A percentile compares a stretch with the other conserved stretches of the same genome.
phyloP scores from a whole-genome alignment of 495 filamentous ascomycete species.

The Durotheca rogersii region DNA sequence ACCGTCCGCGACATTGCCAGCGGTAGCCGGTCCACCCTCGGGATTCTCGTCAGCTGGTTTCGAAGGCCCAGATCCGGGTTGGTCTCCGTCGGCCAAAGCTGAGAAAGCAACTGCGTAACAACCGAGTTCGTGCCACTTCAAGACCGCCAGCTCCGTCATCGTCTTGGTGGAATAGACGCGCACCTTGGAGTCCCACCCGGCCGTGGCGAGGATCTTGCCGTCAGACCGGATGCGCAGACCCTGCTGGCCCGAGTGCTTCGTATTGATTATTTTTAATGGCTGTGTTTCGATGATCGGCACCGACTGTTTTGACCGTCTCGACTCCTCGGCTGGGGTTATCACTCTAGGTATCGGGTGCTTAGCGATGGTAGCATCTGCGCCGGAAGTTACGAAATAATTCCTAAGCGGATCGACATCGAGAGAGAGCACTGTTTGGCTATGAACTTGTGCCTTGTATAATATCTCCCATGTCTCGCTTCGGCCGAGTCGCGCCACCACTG shows the following conservation, averaged over 20 bases:
- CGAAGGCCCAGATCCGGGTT: neutral
- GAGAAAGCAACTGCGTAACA: slow-evolving; percentile 87
- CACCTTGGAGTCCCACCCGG: slow-evolving; percentile 84
- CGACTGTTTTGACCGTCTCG: slow-evolving; percentile 20
- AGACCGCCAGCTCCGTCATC: slow-evolving; percentile 85
- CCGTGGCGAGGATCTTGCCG: slow-evolving; percentile 81
- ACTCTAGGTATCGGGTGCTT: slow-evolving; percentile 53
- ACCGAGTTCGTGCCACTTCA: slow-evolving; percentile 93
- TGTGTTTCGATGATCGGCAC: slow-evolving; percentile 23
- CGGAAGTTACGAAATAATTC: slow-evolving; percentile 74
- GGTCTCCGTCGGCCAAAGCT: slow-evolving; percentile 35
- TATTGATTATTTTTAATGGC: slow-evolving; percentile 64
- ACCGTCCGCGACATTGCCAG: neutral
- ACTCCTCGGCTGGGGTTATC: slow-evolving; percentile 3
- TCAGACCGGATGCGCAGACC: slow-evolving; percentile 74
- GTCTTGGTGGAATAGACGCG: slow-evolving; percentile 79
- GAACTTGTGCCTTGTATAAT: slow-evolving; percentile 65
- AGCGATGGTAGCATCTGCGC: slow-evolving; percentile 65
- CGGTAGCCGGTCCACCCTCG: neutral
- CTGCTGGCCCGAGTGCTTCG: slow-evolving; percentile 90
- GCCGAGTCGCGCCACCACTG: slow-evolving; percentile 53
- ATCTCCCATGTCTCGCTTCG: slow-evolving; percentile 54
- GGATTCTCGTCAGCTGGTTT: neutral
- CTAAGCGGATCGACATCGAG: slow-evolving; percentile 60
- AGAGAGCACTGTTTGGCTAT: slow-evolving; percentile 84